A percentile compares a stretch with the other conserved stretches of the same genome.
These are phyloP conservation scores for Alternaria sp. DNA, from an alignment of 2,329 filamentous ascomycete genomes.

Conservation along the genomic window DNA sequence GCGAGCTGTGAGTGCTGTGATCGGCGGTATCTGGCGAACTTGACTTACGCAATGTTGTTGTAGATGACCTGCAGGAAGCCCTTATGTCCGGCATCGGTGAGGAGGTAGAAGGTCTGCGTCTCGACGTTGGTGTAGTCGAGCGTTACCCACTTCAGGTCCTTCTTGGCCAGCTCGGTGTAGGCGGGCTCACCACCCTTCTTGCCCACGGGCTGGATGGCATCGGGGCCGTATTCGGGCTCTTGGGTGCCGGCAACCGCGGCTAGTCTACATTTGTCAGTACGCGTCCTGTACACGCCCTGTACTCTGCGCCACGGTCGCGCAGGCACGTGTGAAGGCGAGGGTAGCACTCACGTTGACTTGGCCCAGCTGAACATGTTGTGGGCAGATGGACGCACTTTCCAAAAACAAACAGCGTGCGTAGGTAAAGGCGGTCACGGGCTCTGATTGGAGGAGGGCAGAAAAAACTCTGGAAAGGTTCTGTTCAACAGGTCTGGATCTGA, in stretches of 20 bases:
- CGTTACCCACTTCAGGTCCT: slow-evolving; percentile 82
- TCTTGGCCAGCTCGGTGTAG: slow-evolving; percentile 78
- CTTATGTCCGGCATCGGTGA: slow-evolving; percentile 76
- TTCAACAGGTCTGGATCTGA: slow-evolving; percentile 28
- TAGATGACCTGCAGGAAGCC: slow-evolving; percentile 92
- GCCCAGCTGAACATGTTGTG: slow-evolving; percentile 86
- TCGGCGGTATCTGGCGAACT: not conserved
- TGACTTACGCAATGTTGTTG: slow-evolving; percentile 88
- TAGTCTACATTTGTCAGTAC: slow-evolving; percentile 52
- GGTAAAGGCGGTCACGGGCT: slow-evolving; percentile 29
- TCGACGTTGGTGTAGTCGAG: slow-evolving; percentile 89
- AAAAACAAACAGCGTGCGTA: slow-evolving; percentile 28
- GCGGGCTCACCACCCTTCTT: slow-evolving; percentile 78
- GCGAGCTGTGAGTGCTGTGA: slow-evolving; percentile 29
- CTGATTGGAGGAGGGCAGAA: slow-evolving; percentile 30
- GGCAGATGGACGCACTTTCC: slow-evolving; percentile 37
- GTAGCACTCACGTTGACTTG: slow-evolving; percentile 77
- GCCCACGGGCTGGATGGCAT: slow-evolving; percentile 84
- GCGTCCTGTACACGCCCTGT: not conserved
- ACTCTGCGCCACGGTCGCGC: slow-evolving; percentile 16
- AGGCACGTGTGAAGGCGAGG: slow-evolving; percentile 20
- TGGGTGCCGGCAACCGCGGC: slow-evolving; percentile 89
- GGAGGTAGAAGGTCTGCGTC: slow-evolving; percentile 93
- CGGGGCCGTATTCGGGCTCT: slow-evolving; percentile 92
- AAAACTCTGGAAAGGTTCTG: slow-evolving; percentile 39